Conservation (phyloP, 306 rosid genomes). For the Quercus mongolica region DNA sequence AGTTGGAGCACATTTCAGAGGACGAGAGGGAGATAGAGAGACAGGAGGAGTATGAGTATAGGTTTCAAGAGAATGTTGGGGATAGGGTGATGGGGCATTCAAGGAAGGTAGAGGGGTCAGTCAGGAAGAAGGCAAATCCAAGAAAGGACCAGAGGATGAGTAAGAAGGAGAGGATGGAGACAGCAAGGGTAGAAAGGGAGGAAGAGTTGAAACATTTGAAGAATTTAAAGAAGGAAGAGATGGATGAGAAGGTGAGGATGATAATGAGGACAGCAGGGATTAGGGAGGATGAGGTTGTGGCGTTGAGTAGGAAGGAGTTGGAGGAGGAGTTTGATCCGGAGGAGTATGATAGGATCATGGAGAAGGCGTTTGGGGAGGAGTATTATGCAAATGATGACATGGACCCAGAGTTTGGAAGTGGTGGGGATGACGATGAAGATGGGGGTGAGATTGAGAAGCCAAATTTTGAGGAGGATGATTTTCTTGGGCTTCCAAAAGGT, state of each 20-base stretch:
- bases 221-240: constrained; percentile 92
- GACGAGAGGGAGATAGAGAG: constrained; percentile 69
- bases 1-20: constrained; percentile 53
- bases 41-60: constrained; percentile 78
- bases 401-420: constrained; percentile 46
- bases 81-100: constrained; percentile 78
- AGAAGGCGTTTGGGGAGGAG: constrained; percentile 57
- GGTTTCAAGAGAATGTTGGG: constrained; percentile 74
- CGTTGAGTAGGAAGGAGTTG: constrained; percentile 51
- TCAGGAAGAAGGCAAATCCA: constrained; percentile 71
- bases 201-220: constrained; percentile 86
- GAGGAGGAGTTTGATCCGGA: constrained; percentile 81
- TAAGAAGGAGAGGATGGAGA: constrained; percentile 87
- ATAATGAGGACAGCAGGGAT: constrained; percentile 77
- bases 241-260: constrained; percentile 58
- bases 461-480: constrained; percentile 73
- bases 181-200: constrained; percentile 74
- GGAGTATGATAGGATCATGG: constrained; percentile 89
- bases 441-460: constrained; percentile 66
- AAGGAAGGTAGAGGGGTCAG: constrained; percentile 68
- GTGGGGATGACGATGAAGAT: constrained; percentile 48
- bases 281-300: constrained; percentile 47
- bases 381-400: constrained; percentile 68
- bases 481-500: constrained; percentile 75
- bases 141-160: constrained; percentile 84